Conservation (phyloP, 2,329 filamentous ascomycete genomes). For the Pleoardoris graminearum region DNA sequence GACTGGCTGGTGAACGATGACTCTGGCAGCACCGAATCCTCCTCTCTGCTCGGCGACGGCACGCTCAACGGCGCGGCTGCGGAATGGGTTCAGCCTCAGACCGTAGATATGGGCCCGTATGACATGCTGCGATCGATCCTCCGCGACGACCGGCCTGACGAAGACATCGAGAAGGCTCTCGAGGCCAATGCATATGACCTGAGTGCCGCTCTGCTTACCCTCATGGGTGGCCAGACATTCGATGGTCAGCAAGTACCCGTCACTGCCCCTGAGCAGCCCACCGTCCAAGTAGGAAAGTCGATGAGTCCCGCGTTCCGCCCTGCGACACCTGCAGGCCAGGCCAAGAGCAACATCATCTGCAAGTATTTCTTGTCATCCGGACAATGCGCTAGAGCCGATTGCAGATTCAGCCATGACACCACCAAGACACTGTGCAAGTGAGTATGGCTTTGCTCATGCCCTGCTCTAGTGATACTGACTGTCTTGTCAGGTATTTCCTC, state of each 20-base stretch:
- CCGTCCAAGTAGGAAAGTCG: conserved; percentile 84
- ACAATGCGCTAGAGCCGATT: conserved; percentile 94
- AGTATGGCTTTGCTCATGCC: conserved; percentile 49
- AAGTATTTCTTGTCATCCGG: conserved; percentile 96
- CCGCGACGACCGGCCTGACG: conserved; percentile 83
- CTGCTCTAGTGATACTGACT: conserved; percentile 15
- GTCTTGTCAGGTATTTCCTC: conserved; percentile 80
- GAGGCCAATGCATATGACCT: conserved; percentile 90
- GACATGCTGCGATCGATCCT: conserved; percentile 96
- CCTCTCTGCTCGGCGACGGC: conserved; percentile 69
- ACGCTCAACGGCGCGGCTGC: conserved; percentile 78
- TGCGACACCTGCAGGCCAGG: conserved; percentile 72
- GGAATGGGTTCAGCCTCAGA: conserved; percentile 71
- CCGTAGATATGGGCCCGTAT: conserved; percentile 93
- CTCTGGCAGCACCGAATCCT: conserved; percentile 77
- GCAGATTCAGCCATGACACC: conserved; percentile 93
- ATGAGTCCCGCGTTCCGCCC: conserved; percentile 74
- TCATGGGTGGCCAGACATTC: conserved; percentile 73
- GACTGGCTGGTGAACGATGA: conserved; percentile 95
- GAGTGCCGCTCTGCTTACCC: conserved; percentile 83
- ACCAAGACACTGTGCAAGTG: conserved; percentile 98
- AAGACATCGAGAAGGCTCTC: conserved; percentile 91
- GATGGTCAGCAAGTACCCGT: conserved; percentile 54
- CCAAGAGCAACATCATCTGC: conserved; percentile 88
- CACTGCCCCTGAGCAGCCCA: conserved; percentile 60